Conservation (phyloP, 306 rosid species). For the Cicer bijugum region DNA sequence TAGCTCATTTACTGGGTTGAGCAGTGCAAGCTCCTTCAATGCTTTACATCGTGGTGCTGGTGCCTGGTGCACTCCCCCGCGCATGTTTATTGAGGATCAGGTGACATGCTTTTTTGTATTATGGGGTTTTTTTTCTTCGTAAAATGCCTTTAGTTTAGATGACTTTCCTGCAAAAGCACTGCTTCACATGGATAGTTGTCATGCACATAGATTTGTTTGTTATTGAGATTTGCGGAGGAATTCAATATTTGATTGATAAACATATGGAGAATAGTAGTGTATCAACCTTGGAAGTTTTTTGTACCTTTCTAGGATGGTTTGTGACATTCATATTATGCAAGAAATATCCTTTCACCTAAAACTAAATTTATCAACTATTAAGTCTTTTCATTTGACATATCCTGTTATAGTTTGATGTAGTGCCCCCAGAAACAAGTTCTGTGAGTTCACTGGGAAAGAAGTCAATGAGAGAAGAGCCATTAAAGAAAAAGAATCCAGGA, state of each 20-base stretch:
- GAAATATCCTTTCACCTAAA: not conserved
- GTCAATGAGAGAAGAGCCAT: conserved; percentile 56
- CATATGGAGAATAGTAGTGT: not conserved
- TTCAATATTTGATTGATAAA: not conserved
- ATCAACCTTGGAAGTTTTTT: not conserved
- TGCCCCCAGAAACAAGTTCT: conserved; percentile 86
- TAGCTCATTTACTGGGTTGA: conserved; percentile 91
- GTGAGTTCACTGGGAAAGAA: conserved; percentile 80
- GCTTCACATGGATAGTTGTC: not conserved
- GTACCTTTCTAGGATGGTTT: not conserved
- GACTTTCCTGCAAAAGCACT: not conserved
- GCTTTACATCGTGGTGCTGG: conserved; percentile 89
- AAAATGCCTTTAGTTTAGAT: not conserved
- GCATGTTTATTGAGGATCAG: conserved; percentile 92
- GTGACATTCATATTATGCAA: not conserved
- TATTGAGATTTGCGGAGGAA: not conserved
- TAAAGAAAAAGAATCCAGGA: conserved; percentile 71
- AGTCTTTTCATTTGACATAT: not conserved
- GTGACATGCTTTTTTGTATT: conserved; percentile 45
- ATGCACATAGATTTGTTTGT: not conserved
- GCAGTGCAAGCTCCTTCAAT: conserved; percentile 94
- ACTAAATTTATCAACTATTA: not conserved
- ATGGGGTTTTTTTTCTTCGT: not conserved
- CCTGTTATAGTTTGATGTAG: conserved; percentile 73
- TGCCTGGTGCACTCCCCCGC: conserved; percentile 99